Evolutionary conservation across 2,329 filamentous ascomycete genomes (phyloP), one percentile per base, ranked within the genome.

Genomic region (Fusarium lateritium): DNA sequence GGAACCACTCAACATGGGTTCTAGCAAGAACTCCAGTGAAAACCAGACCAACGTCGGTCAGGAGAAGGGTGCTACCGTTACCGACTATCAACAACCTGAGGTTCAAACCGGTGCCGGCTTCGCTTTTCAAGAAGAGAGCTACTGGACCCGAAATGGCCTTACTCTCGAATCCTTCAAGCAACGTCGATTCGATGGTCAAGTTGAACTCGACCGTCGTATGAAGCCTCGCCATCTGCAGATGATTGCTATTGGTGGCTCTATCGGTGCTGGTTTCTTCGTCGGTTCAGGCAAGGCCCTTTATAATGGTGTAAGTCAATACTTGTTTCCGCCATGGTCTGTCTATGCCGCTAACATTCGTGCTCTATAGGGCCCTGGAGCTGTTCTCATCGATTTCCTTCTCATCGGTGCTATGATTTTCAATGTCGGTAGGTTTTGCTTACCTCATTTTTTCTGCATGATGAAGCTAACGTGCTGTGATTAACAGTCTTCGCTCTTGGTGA

Each of bases 211-310:
- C 69, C 79, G 80, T 50, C 76, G 79, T 69, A 85, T 89, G 81
- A 85, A 86, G 79, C 80, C 81, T 49, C 84, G 87, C 68, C 87
- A 89, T 78, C 79, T 89, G 72, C 85, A 89, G 77, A 88, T 89
- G 86, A 89, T 89, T 78, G 85, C 86, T 71, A 88, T 89, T 51
- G 86, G 86, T 76, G 87, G 86, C 60, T 87, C 86, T 33, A 89
- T 89, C 62, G 87, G 87, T 77, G 87, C 87, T 76, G 87, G 87
- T 79, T 88, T 89, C 81, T 89, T 89, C 76, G 87, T 89, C 74
- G 86, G 86, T 73, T 88, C 86, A 54, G 87, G 87, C 73, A 77
- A 79, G 70, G 86, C 87, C 46, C 80, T 89, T 13, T 73, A 73
- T 69, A 82, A 77, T 59, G 87, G 86, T 78, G 84, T 74, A 62